Evolutionary conservation across 2,329 filamentous ascomycete genomes (phyloP).

Genomic region (Lachnum nothofagi): DNA sequence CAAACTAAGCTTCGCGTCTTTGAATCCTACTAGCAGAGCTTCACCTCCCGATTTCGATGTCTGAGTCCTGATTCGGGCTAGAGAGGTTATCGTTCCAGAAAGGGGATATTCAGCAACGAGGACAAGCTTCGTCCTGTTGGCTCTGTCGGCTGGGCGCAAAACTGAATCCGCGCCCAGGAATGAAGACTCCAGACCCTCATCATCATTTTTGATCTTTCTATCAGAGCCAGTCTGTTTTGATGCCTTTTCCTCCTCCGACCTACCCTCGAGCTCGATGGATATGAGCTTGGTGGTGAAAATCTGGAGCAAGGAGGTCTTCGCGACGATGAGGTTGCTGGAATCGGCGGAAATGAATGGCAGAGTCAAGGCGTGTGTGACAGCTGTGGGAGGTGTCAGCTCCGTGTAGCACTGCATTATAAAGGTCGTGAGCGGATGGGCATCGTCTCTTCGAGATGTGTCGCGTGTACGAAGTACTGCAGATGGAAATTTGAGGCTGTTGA

Average conservation of each 20-base stretch:
- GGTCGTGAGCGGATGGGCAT: conserved; percentile 7
- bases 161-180: conserved; percentile 61
- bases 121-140: conserved; percentile 69
- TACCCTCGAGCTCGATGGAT: conserved; percentile 50
- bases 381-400: conserved; percentile 88
- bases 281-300: conserved; percentile 73
- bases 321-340: conserved; percentile 80
- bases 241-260: conserved; percentile 25
- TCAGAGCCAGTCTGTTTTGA: conserved; percentile 47
- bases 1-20: conserved; percentile 87
- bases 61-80: conserved; percentile 70
- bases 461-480: neutral
- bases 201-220: conserved; percentile 47
- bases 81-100: conserved; percentile 75
- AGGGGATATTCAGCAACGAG: conserved; percentile 80
- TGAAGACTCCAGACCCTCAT: conserved; percentile 61
- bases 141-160: conserved; percentile 56
- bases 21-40: conserved; percentile 75
- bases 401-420: conserved; percentile 89
- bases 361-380: conserved; percentile 80
- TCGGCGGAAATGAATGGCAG: conserved; percentile 71
- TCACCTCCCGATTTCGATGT: conserved; percentile 76
- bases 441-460: conserved; percentile 7
- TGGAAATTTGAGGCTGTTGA: neutral
- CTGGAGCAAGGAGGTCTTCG: conserved; percentile 87